Conservation (phyloP, 495 filamentous ascomycete genomes). For the Aspergillus mulundensis region DNA sequence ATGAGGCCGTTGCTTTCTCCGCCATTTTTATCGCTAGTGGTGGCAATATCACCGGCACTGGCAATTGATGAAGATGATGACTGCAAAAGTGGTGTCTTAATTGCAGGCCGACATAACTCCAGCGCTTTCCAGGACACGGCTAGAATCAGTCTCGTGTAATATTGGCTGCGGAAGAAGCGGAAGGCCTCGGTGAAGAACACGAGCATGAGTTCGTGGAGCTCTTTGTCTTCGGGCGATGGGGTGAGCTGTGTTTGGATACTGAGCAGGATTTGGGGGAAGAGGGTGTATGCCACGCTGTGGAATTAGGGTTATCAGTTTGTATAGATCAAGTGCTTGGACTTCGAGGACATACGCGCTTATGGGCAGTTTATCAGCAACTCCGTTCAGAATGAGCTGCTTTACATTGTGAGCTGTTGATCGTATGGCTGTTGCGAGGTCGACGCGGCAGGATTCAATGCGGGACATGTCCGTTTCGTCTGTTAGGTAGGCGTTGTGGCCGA, state of each 20-base stretch:
- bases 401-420: conserved; percentile 15
- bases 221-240: conserved; percentile 13
- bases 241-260: conserved; percentile 17
- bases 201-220: conserved; percentile 15
- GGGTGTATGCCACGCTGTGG: conserved; percentile 12
- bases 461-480: conserved; percentile 6
- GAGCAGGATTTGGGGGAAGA: conserved; percentile 17
- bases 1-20: background rate
- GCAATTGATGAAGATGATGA: background rate
- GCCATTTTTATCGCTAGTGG: background rate
- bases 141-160: conserved; percentile 11
- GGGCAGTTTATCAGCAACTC: conserved; percentile 15
- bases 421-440: conserved; percentile 8
- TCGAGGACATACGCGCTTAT: conserved; percentile 15
- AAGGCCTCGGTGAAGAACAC: conserved; percentile 18
- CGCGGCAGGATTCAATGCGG: conserved; percentile 12
- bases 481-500: conserved; percentile 5
- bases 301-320: background rate
- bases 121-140: conserved; percentile 14
- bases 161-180: conserved; percentile 14
- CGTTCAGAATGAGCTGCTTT: conserved; percentile 12
- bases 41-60: background rate
- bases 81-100: background rate
- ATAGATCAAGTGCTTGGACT: background rate
- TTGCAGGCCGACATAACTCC: conserved; percentile 6